Conservation (phyloP, 352 stramenopile species). For the Globisporangium parvum region DNA sequence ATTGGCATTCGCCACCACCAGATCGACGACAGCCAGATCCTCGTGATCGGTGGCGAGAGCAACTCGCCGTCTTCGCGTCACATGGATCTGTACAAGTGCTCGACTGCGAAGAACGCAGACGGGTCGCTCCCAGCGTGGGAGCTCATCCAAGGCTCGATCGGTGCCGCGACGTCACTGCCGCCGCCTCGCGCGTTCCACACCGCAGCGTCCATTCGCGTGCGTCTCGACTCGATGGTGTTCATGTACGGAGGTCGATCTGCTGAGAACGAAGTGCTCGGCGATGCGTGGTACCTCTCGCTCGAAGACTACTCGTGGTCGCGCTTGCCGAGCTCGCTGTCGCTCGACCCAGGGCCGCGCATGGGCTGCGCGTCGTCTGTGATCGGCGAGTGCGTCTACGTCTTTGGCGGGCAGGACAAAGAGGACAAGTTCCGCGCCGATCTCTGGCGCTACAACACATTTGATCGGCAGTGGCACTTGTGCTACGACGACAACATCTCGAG, state of each 20-base stretch:
- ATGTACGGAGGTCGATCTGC: conserved; percentile 76
- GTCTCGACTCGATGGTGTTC: conserved; percentile 75
- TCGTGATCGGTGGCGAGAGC: conserved; percentile 80
- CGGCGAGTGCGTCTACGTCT: conserved; percentile 80
- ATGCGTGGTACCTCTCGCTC: conserved; percentile 78
- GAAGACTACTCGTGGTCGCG: conserved; percentile 80
- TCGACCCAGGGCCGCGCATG: conserved; percentile 68
- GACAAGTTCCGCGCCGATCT: conserved; percentile 72
- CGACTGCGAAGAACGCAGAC: conserved; percentile 45
- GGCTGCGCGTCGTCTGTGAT: conserved; percentile 67
- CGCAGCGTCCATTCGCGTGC: conserved; percentile 55
- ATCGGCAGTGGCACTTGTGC: conserved; percentile 81
- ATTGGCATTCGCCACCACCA: conserved; percentile 79
- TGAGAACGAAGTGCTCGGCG: conserved; percentile 66
- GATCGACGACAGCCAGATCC: conserved; percentile 61
- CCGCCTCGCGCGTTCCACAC: conserved; percentile 63
- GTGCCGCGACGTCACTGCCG: conserved; percentile 57
- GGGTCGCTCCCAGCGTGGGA: conserved; percentile 70
- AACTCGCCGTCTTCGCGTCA: conserved; percentile 65
- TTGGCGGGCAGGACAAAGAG: conserved; percentile 76
- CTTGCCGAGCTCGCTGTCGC: conserved; percentile 59
- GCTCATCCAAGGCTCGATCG: conserved; percentile 60
- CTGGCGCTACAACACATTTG: conserved; percentile 86
- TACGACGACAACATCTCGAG: conserved; percentile 71
- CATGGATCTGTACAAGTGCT: conserved; percentile 83